These are phyloP conservation scores for Aspergillus asperescens DNA, from an alignment of 495 filamentous ascomycete genomes.

Conservation along the genomic window DNA sequence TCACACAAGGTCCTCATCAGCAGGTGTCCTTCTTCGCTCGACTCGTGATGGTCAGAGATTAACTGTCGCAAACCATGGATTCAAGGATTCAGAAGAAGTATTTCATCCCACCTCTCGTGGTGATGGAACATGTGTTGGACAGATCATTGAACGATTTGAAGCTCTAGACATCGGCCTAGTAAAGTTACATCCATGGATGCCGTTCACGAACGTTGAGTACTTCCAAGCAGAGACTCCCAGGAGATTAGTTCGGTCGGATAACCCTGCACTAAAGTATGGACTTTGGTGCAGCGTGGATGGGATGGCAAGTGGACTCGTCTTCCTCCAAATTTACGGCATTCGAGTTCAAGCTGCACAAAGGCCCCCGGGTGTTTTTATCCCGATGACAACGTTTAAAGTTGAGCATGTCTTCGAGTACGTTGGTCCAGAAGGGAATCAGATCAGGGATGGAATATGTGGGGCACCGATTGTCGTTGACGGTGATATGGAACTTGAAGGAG, in stretches of 20 bases:
- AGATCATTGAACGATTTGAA: conserved; percentile 2
- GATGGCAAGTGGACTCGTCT: neutral
- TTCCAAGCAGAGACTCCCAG: neutral
- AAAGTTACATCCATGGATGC: neutral
- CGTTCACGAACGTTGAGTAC: conserved; percentile 5
- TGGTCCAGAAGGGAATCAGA: neutral
- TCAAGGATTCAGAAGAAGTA: neutral
- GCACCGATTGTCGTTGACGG: conserved; percentile 4
- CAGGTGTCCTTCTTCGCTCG: neutral
- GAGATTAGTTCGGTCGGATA: neutral
- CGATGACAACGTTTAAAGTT: neutral
- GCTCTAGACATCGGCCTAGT: neutral
- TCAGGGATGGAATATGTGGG: neutral
- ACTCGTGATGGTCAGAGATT: neutral
- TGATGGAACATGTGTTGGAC: conserved; percentile 1
- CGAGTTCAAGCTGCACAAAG: neutral
- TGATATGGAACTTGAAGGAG: neutral
- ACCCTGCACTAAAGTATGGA: neutral
- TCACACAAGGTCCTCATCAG: neutral
- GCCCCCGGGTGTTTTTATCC: neutral
- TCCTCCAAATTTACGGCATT: neutral
- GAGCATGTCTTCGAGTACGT: neutral
- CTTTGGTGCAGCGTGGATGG: conserved; percentile 1
- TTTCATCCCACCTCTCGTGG: conserved; percentile 1
- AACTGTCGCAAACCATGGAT: neutral